phyloP scores from a whole-genome alignment of 2,329 filamentous ascomycete genomes.

The Pseudogymnoascus sp. region DNA sequence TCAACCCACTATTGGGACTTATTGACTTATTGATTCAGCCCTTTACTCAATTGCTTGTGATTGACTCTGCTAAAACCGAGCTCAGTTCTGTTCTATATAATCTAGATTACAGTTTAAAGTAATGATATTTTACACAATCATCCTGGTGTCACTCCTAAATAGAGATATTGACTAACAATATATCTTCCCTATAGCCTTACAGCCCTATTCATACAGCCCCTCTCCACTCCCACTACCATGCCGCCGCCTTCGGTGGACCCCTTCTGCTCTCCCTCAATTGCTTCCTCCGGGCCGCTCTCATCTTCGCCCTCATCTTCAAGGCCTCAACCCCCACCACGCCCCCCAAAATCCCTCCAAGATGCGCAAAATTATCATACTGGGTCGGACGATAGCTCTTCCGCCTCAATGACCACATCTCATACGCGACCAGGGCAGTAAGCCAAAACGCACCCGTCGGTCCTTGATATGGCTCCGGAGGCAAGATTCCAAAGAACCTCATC shows the following conservation, averaged over 20 bases:
- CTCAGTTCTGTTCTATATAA: not conserved
- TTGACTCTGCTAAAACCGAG: not conserved
- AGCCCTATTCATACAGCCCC: not conserved
- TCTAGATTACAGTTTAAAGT: no score
- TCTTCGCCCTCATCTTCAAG: constrained; percentile 20
- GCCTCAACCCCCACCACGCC: constrained; percentile 25
- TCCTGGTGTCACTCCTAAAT: not conserved
- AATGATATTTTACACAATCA: not conserved
- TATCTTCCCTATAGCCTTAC: not conserved
- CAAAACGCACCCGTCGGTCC: constrained; percentile 49
- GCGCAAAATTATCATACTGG: constrained; percentile 31
- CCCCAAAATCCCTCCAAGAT: constrained; percentile 30
- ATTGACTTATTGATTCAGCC: not conserved
- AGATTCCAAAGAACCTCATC: constrained; percentile 46
- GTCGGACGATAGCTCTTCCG: constrained; percentile 12
- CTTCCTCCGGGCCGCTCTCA: constrained; percentile 20
- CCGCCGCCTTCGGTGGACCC: constrained; percentile 16
- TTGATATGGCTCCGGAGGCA: constrained; percentile 45
- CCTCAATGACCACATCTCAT: constrained; percentile 42
- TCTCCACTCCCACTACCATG: constrained; percentile 9
- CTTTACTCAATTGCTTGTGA: not conserved
- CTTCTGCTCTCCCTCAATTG: constrained; percentile 20
- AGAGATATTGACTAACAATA: not conserved
- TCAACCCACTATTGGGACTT: not conserved
- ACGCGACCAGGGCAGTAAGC: constrained; percentile 41